A percentile compares a stretch with the other conserved stretches of the same genome.
phyloP scores from a whole-genome alignment of 2,329 filamentous ascomycete genomes.

The Paraphoma sp. region DNA sequence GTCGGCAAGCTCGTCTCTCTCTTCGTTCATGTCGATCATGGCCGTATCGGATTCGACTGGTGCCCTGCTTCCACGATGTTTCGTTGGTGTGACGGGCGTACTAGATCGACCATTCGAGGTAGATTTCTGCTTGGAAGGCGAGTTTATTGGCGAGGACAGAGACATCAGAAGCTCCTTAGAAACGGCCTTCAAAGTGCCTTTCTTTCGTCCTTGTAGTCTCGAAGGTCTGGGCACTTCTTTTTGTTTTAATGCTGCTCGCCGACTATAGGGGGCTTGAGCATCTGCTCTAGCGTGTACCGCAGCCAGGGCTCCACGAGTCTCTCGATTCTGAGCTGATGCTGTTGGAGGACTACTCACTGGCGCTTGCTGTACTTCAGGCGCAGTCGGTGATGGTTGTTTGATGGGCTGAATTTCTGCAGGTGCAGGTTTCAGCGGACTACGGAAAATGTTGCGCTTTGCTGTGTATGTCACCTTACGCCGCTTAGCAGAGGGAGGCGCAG shows the following conservation, averaged over 20 bases:
- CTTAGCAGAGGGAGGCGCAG: slow-evolving; percentile 35
- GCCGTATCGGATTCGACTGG: slow-evolving; percentile 19
- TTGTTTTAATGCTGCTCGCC: slow-evolving; percentile 32
- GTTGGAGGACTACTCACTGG: slow-evolving; percentile 24
- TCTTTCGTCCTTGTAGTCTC: slow-evolving; percentile 25
- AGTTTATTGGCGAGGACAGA: slow-evolving; percentile 23
- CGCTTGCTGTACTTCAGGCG: slow-evolving; percentile 27
- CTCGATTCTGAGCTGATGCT: slow-evolving; percentile 34
- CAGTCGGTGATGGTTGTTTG: slow-evolving; percentile 15
- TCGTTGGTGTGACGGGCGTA: slow-evolving; percentile 21
- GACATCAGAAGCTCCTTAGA: slow-evolving; percentile 27
- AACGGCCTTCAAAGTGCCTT: slow-evolving; percentile 38
- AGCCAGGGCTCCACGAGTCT: slow-evolving; percentile 44
- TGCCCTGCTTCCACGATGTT: slow-evolving; percentile 2
- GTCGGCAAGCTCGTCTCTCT: slow-evolving; percentile 27
- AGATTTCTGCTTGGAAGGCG: slow-evolving; percentile 18
- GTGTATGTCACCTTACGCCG: slow-evolving; percentile 37
- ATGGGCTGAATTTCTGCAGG: slow-evolving; percentile 17
- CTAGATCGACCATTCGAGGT: slow-evolving; percentile 2
- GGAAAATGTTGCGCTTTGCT: slow-evolving; percentile 26
- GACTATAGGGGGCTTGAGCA: slow-evolving; percentile 19
- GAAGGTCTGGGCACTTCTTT: slow-evolving; percentile 17
- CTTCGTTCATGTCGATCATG: slow-evolving; percentile 24
- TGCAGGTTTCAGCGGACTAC: slow-evolving; percentile 19
- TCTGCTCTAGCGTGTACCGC: slow-evolving; percentile 29